phyloP scores from a whole-genome alignment of 345 rosid species.

The Limnanthes douglasii region DNA sequence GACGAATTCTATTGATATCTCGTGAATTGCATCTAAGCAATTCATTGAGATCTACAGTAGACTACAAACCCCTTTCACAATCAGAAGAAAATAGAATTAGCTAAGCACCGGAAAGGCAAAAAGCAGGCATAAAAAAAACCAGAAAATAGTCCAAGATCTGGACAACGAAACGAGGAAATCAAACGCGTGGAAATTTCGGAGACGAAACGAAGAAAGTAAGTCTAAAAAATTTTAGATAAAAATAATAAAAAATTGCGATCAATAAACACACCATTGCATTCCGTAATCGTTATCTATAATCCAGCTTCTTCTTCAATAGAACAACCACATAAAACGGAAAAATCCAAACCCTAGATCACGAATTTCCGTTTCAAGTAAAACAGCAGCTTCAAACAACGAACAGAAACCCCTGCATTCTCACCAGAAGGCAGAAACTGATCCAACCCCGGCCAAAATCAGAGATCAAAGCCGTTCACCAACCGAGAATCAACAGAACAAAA shows the following conservation, averaged over 20 bases:
- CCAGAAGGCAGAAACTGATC: slow-evolving; percentile 15
- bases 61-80: too few species aligned
- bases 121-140: neutral
- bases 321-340: slow-evolving; percentile 4
- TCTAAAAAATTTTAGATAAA: neutral
- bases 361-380: slow-evolving; percentile 16
- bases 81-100: neutral
- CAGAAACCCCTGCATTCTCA: slow-evolving; percentile 54
- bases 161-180: slow-evolving; percentile 4
- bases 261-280: slow-evolving; percentile 50
- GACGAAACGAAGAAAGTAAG: neutral
- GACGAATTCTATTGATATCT: too few species aligned
- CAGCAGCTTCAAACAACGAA: slow-evolving; percentile 7
- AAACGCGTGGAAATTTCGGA: slow-evolving; percentile 1
- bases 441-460: slow-evolving; percentile 29
- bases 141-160: slow-evolving; percentile 16
- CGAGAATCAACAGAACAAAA: slow-evolving; percentile 8
- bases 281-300: slow-evolving; percentile 24
- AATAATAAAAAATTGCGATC: neutral
- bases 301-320: slow-evolving; percentile 38
- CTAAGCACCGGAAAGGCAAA: neutral
- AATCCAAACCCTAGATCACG: slow-evolving; percentile 47
- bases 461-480: slow-evolving; percentile 40
- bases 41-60: too few species aligned
- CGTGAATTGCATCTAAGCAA: too few species aligned